A percentile compares a stretch with the other conserved stretches of the same genome.
phyloP scores from a whole-genome alignment of 2,329 filamentous ascomycete genomes.

The Epichloe typhina region DNA sequence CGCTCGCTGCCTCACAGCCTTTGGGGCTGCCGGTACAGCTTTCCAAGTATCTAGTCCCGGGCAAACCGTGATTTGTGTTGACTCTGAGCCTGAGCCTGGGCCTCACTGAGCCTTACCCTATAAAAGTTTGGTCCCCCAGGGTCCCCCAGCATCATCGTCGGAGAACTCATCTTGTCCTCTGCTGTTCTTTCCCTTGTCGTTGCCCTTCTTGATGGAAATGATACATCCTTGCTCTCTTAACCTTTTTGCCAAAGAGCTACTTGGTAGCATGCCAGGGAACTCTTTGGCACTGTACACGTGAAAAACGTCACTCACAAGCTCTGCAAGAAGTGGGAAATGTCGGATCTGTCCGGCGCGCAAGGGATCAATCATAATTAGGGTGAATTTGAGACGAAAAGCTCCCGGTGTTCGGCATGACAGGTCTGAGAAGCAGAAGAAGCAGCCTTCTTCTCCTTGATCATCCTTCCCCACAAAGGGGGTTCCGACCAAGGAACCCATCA shows the following conservation, averaged over 20 bases:
- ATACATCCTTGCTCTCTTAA: conserved; percentile 70
- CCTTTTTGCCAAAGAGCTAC: conserved; percentile 58
- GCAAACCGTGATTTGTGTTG: too few species aligned
- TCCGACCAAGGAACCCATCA: conserved; percentile 70
- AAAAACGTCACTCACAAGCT: conserved; percentile 55
- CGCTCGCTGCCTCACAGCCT: background rate
- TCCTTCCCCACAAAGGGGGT: conserved; percentile 66
- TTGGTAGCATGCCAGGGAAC: conserved; percentile 73
- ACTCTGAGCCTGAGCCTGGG: too few species aligned
- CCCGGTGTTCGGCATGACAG: conserved; percentile 68
- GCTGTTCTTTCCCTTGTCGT: conserved; percentile 39
- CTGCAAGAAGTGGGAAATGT: conserved; percentile 36
- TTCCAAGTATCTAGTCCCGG: background rate
- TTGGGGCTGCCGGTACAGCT: background rate
- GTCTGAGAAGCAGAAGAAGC: conserved; percentile 79
- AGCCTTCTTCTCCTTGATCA: conserved; percentile 58
- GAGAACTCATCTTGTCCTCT: conserved; percentile 8
- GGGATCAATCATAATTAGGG: conserved; percentile 58
- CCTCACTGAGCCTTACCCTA: background rate
- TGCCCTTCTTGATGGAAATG: conserved; percentile 78
- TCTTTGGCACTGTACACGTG: conserved; percentile 75
- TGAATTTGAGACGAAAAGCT: conserved; percentile 61
- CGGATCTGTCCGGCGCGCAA: conserved; percentile 31
- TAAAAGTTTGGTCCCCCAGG: conserved; percentile 7
- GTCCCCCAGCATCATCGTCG: conserved; percentile 6